These are phyloP conservation scores for Pisolithus marmoratus DNA, from an alignment of 768 basidiomycete species.

Conservation along the genomic window DNA sequence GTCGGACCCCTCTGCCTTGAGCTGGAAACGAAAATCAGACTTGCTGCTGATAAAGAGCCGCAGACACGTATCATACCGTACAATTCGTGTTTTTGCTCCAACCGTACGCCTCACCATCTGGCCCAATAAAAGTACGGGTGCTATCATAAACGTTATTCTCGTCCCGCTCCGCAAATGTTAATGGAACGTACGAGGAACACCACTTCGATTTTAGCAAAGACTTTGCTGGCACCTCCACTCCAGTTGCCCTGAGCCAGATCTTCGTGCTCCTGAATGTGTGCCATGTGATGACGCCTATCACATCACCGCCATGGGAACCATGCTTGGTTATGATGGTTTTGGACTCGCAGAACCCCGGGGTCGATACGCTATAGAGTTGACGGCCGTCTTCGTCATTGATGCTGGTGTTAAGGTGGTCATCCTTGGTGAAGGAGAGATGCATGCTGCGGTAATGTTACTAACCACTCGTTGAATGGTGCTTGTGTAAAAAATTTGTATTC, in stretches of 20 bases:
- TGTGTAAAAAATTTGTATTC: too few relatives aligned
- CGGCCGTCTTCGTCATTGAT: constrained; percentile 17
- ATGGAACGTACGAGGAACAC: constrained; percentile 15
- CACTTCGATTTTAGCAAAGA: constrained; percentile 10
- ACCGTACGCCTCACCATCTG: constrained; percentile 27
- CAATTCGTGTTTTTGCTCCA: constrained; percentile 29
- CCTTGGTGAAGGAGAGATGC: too few relatives aligned
- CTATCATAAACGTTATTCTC: constrained; percentile 7
- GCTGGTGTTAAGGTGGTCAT: constrained; percentile 17
- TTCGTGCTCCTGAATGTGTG: constrained; percentile 8
- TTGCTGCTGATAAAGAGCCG: too few relatives aligned
- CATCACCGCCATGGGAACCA: constrained; percentile 10
- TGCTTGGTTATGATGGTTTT: constrained; percentile 24
- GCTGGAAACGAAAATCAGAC: constrained; percentile 4
- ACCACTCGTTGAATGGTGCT: too few relatives aligned
- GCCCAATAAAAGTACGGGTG: constrained; percentile 29
- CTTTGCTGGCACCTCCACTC: neutral
- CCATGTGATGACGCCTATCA: constrained; percentile 22
- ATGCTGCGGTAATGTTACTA: constrained; percentile 4
- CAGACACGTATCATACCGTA: too few relatives aligned
- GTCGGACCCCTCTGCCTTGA: constrained; percentile 14
- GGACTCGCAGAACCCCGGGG: constrained; percentile 9
- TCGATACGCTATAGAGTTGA: constrained; percentile 15
- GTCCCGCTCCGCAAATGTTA: neutral
- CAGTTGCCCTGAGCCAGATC: constrained; percentile 14